A percentile compares a stretch with the other conserved stretches of the same genome.
These are phyloP conservation scores for Magnolia sinica DNA, from an alignment of 164 flowering plant genomes.

Conservation along the genomic window DNA sequence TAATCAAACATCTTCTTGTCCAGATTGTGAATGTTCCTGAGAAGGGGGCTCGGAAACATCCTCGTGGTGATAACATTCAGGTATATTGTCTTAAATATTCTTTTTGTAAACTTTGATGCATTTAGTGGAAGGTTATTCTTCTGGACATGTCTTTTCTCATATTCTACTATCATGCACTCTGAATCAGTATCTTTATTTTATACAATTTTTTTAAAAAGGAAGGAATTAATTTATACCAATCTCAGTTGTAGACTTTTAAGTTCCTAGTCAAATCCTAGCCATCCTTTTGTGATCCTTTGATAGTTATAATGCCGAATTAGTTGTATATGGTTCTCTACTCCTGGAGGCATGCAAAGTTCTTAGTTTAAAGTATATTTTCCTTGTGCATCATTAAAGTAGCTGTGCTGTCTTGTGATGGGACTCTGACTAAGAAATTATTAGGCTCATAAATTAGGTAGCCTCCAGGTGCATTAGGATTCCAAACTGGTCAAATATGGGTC, in stretches of 20 bases:
- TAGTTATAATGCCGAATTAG: background rate
- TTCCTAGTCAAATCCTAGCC: background rate
- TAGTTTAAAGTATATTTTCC: background rate
- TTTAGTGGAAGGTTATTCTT: background rate
- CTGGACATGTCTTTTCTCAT: background rate
- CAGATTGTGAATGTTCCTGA: conserved; percentile 98
- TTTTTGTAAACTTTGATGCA: background rate
- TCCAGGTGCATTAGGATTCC: too few species aligned
- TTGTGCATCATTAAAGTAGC: background rate
- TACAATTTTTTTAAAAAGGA: too few species aligned
- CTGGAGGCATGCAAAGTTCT: background rate
- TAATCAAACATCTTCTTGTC: conserved; percentile 17
- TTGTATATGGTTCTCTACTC: background rate
- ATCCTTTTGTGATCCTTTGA: background rate
- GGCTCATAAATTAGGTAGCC: too few species aligned
- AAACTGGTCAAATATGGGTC: too few species aligned
- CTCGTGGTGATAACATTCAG: conserved; percentile 96
- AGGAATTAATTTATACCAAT: too few species aligned
- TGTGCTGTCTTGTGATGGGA: too few species aligned
- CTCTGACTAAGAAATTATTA: too few species aligned
- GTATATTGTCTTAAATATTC: conserved; percentile 28
- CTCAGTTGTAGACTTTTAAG: background rate
- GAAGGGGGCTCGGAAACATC: conserved; percentile 97
- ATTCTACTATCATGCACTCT: background rate
- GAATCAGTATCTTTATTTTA: background rate